phyloP scores from a whole-genome alignment of 495 filamentous ascomycete species.

The Lophiotrema nucula region DNA sequence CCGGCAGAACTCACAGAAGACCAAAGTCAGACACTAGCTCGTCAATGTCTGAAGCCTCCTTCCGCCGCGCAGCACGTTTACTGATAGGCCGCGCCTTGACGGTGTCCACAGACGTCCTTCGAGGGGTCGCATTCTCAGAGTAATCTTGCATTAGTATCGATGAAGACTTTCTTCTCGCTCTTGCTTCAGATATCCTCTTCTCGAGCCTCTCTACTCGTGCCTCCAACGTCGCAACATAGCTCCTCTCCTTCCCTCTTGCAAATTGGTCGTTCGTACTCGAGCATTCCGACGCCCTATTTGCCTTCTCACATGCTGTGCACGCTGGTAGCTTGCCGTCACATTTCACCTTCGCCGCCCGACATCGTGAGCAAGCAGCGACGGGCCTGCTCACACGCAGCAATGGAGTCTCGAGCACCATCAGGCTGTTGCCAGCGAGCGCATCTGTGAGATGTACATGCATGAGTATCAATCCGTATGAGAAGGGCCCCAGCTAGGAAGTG shows the following conservation, averaged over 20 bases:
- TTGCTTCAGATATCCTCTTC: conserved; percentile 62
- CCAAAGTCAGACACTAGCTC: conserved; percentile 49
- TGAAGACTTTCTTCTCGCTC: conserved; percentile 54
- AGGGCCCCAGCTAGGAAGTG: neutral
- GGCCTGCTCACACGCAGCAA: conserved; percentile 85
- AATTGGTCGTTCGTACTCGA: conserved; percentile 94
- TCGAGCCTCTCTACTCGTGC: conserved; percentile 83
- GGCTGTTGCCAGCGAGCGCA: conserved; percentile 14
- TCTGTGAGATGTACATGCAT: conserved; percentile 18
- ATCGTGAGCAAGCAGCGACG: conserved; percentile 89
- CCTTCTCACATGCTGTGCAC: conserved; percentile 88
- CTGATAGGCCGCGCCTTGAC: conserved; percentile 25
- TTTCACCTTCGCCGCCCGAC: conserved; percentile 89
- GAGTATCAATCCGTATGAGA: conserved; percentile 5
- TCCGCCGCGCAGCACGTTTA: conserved; percentile 36
- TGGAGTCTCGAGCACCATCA: conserved; percentile 63
- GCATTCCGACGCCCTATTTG: conserved; percentile 75
- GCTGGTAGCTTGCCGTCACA: conserved; percentile 94
- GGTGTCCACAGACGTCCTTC: conserved; percentile 33
- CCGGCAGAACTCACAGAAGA: conserved; percentile 36
- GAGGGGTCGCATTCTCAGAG: conserved; percentile 31
- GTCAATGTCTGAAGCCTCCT: conserved; percentile 45
- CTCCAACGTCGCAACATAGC: conserved; percentile 91
- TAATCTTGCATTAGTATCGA: conserved; percentile 41
- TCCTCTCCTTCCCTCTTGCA: conserved; percentile 88